Evolutionary conservation across 768 basidiomycete genomes (phyloP).

Genomic region (Russula dissimulans): DNA sequence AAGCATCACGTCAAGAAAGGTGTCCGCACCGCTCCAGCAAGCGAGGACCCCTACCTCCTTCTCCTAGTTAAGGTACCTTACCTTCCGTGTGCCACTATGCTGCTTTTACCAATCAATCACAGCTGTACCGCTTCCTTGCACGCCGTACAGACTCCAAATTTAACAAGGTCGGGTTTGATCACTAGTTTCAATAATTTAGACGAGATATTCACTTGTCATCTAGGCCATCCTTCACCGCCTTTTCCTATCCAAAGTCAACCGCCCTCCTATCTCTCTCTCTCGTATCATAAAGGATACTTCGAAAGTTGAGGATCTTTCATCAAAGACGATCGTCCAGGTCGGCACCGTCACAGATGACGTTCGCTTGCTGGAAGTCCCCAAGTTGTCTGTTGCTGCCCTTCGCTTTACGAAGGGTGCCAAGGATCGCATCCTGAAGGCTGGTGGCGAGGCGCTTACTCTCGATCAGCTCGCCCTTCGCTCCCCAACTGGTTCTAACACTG

Average conservation of each 20-base stretch:
- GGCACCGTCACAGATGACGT: constrained; percentile 94
- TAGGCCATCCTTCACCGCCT: constrained; percentile 92
- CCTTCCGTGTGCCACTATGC: constrained; percentile 10
- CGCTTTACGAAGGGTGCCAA: constrained; percentile 88
- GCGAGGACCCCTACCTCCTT: constrained; percentile 98
- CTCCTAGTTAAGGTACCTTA: constrained; percentile 86
- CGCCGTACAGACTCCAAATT: constrained; percentile 92
- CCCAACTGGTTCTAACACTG: constrained; percentile 91
- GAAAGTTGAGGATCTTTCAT: constrained; percentile 51
- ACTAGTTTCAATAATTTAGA: not conserved
- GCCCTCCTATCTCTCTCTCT: constrained; percentile 92
- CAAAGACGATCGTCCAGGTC: constrained; percentile 84
- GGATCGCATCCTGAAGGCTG: constrained; percentile 92
- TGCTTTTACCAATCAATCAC: constrained; percentile 12
- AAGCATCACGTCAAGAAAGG: constrained; percentile 99
- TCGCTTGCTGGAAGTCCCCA: constrained; percentile 77
- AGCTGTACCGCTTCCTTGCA: constrained; percentile 99
- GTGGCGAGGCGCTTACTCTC: constrained; percentile 90
- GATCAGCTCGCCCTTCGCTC: constrained; percentile 94
- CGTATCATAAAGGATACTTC: constrained; percentile 79
- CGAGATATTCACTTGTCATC: constrained; percentile 21
- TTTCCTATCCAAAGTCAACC: constrained; percentile 96
- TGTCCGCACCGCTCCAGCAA: constrained; percentile 87
- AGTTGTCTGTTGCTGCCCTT: constrained; percentile 88
- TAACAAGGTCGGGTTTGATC: constrained; percentile 63